phyloP scores from a whole-genome alignment of 2,329 filamentous ascomycete genomes.

The Aspergillus tubingensis region DNA sequence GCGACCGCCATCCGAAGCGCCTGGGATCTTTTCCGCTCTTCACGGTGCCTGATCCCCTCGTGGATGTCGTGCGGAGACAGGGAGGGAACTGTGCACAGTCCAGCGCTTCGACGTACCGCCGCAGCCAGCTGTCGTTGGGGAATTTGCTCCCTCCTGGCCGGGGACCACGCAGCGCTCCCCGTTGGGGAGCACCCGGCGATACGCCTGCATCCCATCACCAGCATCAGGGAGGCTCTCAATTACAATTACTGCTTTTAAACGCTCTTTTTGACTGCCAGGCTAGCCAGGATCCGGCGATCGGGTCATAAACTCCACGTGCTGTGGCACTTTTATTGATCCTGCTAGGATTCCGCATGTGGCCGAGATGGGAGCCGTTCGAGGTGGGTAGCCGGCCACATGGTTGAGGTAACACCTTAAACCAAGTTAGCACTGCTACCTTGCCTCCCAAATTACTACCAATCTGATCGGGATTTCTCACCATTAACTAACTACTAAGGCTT shows the following conservation, averaged over 20 bases:
- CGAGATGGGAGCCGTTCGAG: not conserved
- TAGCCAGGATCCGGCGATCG: constrained; percentile 20
- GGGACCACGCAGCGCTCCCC: not conserved
- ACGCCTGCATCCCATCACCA: not conserved
- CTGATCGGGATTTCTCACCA: not conserved
- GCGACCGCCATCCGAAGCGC: constrained; percentile 18
- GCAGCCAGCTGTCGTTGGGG: not conserved
- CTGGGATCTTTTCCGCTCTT: constrained; percentile 14
- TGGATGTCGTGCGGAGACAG: not conserved
- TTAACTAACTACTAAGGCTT: not conserved
- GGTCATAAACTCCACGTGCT: constrained; percentile 19
- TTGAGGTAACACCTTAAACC: not conserved
- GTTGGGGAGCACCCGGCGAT: not conserved
- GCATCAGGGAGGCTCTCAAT: not conserved
- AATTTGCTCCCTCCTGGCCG: not conserved
- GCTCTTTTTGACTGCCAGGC: constrained; percentile 7
- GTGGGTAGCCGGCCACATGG: constrained; percentile 11
- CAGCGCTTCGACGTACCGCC: constrained; percentile 8
- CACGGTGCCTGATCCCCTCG: constrained; percentile 15
- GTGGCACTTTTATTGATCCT: constrained; percentile 24
- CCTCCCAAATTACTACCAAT: not conserved
- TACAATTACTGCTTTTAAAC: constrained; percentile 5
- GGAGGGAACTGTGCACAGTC: constrained; percentile 8
- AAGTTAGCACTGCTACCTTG: not conserved
- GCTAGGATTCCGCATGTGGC: constrained; percentile 12